phyloP scores from a whole-genome alignment of 148 eudicot species.

The Chenopodium quinoa region DNA sequence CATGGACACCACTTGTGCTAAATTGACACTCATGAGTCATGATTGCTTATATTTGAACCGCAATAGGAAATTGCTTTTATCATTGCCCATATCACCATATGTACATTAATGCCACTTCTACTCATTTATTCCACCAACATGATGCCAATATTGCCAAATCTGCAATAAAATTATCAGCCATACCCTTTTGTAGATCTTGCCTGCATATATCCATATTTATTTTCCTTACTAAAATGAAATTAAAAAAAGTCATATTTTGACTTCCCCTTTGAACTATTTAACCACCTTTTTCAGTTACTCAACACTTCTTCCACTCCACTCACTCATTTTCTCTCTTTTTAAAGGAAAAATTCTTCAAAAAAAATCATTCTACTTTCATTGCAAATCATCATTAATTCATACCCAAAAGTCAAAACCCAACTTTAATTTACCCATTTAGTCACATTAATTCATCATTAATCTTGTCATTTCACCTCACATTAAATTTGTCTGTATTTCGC shows the following conservation, averaged over 20 bases:
- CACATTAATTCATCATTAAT: neutral
- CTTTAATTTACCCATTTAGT: conserved; percentile 9
- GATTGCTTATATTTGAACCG: too few species aligned
- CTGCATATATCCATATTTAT: neutral
- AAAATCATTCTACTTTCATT: neutral
- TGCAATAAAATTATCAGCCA: neutral
- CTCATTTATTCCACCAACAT: too few species aligned
- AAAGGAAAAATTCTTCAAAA: neutral
- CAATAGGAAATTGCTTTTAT: too few species aligned
- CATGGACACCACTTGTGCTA: too few species aligned
- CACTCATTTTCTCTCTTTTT: neutral
- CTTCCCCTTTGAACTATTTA: neutral
- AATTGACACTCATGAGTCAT: too few species aligned
- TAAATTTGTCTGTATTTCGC: neutral
- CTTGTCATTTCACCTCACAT: neutral
- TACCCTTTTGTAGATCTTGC: neutral
- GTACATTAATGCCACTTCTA: too few species aligned
- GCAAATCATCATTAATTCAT: neutral
- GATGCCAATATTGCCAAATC: neutral
- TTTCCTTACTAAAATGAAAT: neutral
- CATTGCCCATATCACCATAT: too few species aligned
- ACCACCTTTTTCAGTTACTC: neutral
- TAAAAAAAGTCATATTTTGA: neutral
- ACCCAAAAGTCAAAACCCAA: neutral
- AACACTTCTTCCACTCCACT: neutral